A percentile compares a stretch with the other conserved stretches of the same genome.
Conservation (phyloP, 768 basidiomycete genomes). For the Lactifluus subvellereus region DNA sequence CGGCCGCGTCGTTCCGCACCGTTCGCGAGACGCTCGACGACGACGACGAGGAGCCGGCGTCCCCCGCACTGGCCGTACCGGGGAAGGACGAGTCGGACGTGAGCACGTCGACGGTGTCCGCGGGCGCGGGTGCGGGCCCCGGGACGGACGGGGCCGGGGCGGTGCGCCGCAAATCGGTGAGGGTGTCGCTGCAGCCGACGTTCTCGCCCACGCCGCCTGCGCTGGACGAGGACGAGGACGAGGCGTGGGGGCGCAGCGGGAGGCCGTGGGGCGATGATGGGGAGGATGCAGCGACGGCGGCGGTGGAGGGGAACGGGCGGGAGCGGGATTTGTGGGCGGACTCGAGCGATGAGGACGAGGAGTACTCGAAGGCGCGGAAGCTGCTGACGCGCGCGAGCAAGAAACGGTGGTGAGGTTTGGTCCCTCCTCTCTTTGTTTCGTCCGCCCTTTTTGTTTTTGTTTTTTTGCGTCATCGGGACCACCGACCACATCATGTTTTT, state of each 20-base stretch:
- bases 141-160: not conserved
- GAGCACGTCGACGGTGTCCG: conserved; percentile 27
- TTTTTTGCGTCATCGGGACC: not conserved
- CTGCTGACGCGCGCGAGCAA: conserved; percentile 44
- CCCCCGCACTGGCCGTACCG: conserved; percentile 15
- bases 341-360: conserved; percentile 68
- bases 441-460: not conserved
- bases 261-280: conserved; percentile 26
- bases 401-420: conserved; percentile 32
- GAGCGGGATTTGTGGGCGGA: conserved; percentile 57
- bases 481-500: not conserved
- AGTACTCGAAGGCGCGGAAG: conserved; percentile 52
- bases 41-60: conserved; percentile 19
- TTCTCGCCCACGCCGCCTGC: conserved; percentile 70
- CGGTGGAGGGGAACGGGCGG: conserved; percentile 14
- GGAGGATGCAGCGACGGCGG: conserved; percentile 6
- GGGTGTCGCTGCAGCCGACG: conserved; percentile 71
- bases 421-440: not conserved
- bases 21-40: conserved; percentile 49
- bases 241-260: conserved; percentile 13
- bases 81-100: conserved; percentile 29
- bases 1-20: conserved; percentile 62
- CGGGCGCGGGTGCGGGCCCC: not conserved
- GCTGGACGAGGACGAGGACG: conserved; percentile 41
- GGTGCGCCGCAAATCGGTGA: conserved; percentile 59